Evolutionary conservation across 2,329 filamentous ascomycete species (phyloP).

Genomic region (Chaetomium sp.): DNA sequence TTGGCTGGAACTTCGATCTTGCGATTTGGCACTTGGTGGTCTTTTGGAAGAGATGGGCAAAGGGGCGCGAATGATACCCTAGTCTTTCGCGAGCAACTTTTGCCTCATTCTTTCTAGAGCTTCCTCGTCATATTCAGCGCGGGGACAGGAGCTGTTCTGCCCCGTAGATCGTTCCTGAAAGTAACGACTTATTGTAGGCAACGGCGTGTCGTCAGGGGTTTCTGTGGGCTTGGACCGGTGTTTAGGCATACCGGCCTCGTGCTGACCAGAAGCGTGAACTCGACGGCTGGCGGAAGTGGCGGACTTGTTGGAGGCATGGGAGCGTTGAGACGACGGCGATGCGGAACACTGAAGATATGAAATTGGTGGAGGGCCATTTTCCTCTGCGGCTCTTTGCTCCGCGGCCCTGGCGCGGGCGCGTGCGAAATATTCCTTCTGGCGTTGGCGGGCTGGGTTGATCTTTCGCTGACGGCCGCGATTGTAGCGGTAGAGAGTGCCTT

Average conservation of each 20-base stretch:
- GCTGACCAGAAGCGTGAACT: background rate
- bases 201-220: background rate
- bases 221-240: background rate
- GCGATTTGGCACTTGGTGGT: background rate
- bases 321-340: slow-evolving; percentile 5
- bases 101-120: slow-evolving; percentile 17
- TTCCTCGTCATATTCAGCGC: slow-evolving; percentile 10
- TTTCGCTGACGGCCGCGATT: slow-evolving; percentile 32
- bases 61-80: slow-evolving; percentile 12
- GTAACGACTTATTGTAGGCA: slow-evolving; percentile 16
- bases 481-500: slow-evolving; percentile 39
- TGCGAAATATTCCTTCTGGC: slow-evolving; percentile 44
- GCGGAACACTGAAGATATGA: slow-evolving; percentile 20
- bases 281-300: slow-evolving; percentile 15
- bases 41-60: slow-evolving; percentile 15
- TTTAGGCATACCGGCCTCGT: background rate
- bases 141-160: background rate
- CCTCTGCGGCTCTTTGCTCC: slow-evolving; percentile 19
- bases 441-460: slow-evolving; percentile 27
- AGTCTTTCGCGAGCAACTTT: slow-evolving; percentile 17
- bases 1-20: background rate
- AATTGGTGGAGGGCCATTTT: slow-evolving; percentile 29
- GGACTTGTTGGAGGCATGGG: slow-evolving; percentile 8
- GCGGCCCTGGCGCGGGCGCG: slow-evolving; percentile 33
- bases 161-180: slow-evolving; percentile 9